phyloP scores from a whole-genome alignment of 2,329 filamentous ascomycete species.

The Mycosphaerelloides madeirae region DNA sequence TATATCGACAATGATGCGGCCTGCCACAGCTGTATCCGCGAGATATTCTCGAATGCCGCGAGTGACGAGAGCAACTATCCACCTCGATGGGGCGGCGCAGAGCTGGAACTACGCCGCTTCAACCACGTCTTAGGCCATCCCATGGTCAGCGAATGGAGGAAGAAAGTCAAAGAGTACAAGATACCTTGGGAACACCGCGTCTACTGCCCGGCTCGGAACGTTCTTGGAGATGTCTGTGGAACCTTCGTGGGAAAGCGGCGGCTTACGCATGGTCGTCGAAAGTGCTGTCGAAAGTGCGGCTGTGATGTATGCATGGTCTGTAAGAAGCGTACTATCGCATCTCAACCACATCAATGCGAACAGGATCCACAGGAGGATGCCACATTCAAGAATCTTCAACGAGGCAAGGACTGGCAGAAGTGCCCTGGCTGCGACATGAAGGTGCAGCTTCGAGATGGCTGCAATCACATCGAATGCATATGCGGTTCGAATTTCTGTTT shows the following conservation, averaged over 20 bases:
- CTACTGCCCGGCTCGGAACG: background rate
- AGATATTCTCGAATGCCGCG: slow-evolving; percentile 13
- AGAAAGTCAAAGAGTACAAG: slow-evolving; percentile 11
- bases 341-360: slow-evolving; percentile 11
- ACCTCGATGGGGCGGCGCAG: slow-evolving; percentile 10
- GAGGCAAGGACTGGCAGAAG: slow-evolving; percentile 14
- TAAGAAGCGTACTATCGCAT: background rate
- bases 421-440: slow-evolving; percentile 15
- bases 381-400: slow-evolving; percentile 6
- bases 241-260: background rate
- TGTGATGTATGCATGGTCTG: slow-evolving; percentile 1
- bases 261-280: no score
- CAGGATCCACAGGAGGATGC: slow-evolving; percentile 4
- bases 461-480: slow-evolving; percentile 16
- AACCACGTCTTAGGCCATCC: slow-evolving; percentile 3
- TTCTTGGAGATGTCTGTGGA: background rate
- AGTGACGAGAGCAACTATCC: slow-evolving; percentile 14
- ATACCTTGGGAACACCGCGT: slow-evolving; percentile 3
- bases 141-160: slow-evolving; percentile 4
- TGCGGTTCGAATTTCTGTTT: slow-evolving; percentile 22
- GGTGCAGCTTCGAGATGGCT: slow-evolving; percentile 14
- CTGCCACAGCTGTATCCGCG: slow-evolving; percentile 13
- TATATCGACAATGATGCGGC: slow-evolving; percentile 1
- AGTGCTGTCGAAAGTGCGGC: no score
- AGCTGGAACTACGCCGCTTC: slow-evolving; percentile 4